These are phyloP conservation scores for Calonectria ilicicola DNA, from an alignment of 2,329 filamentous ascomycete genomes.

Conservation along the genomic window DNA sequence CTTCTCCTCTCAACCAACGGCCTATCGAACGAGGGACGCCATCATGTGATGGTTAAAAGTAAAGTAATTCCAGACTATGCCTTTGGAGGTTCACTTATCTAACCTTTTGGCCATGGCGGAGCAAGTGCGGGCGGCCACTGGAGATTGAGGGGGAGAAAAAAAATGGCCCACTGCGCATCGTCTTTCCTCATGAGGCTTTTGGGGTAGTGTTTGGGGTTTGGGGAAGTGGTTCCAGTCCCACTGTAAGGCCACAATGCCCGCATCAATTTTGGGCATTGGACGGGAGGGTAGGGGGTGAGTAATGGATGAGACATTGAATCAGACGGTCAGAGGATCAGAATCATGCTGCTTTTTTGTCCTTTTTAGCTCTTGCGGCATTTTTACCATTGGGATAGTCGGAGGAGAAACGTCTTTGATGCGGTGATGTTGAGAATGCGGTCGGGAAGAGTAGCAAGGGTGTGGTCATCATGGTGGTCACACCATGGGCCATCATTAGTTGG, in stretches of 20 bases:
- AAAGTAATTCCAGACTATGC: neutral
- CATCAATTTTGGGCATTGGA: neutral
- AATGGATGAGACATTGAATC: constrained; percentile 9
- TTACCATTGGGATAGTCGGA: neutral
- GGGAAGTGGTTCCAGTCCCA: neutral
- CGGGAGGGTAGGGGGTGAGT: too few relatives aligned
- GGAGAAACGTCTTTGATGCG: neutral
- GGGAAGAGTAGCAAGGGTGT: neutral
- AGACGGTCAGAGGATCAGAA: neutral
- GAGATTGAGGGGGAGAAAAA: neutral
- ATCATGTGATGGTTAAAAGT: constrained; percentile 1
- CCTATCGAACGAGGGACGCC: neutral
- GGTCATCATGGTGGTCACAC: neutral
- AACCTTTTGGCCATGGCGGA: neutral
- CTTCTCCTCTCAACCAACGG: neutral
- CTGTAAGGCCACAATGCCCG: neutral
- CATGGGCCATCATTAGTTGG: neutral
- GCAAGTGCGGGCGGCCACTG: neutral
- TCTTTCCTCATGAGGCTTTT: neutral
- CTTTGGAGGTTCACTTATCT: constrained; percentile 10
- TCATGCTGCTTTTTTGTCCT: too few relatives aligned
- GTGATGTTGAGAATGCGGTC: neutral
- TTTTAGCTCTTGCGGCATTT: constrained; percentile 6
- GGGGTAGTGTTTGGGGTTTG: constrained; percentile 1
- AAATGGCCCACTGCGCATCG: neutral